phyloP scores from a whole-genome alignment of 176 grass and related monocot genomes.

The Typha latifolia region DNA sequence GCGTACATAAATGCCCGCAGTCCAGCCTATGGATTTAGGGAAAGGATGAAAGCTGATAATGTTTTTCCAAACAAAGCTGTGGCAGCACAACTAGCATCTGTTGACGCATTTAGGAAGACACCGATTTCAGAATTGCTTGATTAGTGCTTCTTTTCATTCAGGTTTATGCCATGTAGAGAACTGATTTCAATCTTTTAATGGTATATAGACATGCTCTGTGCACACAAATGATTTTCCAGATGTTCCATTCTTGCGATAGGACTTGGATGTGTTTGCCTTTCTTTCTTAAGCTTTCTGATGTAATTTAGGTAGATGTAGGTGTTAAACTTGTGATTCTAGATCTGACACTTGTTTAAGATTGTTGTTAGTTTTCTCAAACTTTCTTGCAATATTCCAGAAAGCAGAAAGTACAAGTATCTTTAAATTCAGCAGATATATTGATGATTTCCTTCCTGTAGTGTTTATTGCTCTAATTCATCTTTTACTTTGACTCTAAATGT shows the following conservation, averaged over 20 bases:
- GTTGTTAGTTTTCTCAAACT: too few species aligned
- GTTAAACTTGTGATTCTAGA: too few species aligned
- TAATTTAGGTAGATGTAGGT: too few species aligned
- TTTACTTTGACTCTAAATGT: too few species aligned
- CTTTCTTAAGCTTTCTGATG: too few species aligned
- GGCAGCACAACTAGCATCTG: slow-evolving; percentile 30
- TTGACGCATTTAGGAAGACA: slow-evolving; percentile 43
- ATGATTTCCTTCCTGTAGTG: too few species aligned
- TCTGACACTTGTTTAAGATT: too few species aligned
- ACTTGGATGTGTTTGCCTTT: not conserved
- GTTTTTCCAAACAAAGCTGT: slow-evolving; percentile 46
- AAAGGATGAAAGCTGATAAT: slow-evolving; percentile 82
- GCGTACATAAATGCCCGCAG: slow-evolving; percentile 52
- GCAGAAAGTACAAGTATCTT: too few species aligned
- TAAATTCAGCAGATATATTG: too few species aligned
- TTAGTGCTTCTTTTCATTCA: slow-evolving; percentile 13
- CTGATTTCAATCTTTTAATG: not conserved
- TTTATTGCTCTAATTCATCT: too few species aligned
- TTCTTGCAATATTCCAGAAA: too few species aligned
- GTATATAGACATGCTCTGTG: not conserved
- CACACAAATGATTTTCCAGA: not conserved
- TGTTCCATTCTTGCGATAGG: not conserved
- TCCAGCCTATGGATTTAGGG: slow-evolving; percentile 67
- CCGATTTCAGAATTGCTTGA: slow-evolving; percentile 49
- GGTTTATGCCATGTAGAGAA: not conserved